Conservation (phyloP, 768 basidiomycete species). For the Lyophyllum shimeji region DNA sequence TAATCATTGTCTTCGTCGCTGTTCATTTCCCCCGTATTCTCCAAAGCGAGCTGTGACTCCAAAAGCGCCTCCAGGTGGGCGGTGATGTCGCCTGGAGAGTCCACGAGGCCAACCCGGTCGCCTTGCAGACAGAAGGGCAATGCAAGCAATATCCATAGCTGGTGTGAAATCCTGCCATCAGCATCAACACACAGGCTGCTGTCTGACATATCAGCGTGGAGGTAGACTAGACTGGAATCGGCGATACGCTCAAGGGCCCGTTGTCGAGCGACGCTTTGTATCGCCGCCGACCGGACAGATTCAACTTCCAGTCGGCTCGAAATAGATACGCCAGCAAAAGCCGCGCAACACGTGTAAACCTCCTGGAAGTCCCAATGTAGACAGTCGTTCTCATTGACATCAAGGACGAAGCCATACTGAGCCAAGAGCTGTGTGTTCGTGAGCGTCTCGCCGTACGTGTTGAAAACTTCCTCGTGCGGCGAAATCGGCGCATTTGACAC, state of each 20-base stretch:
- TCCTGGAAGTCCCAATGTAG: constrained; percentile 42
- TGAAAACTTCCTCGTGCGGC: constrained; percentile 62
- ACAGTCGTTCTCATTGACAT: constrained; percentile 69
- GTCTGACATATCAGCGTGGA: not conserved
- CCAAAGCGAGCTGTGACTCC: constrained; percentile 15
- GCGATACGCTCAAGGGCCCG: constrained; percentile 15
- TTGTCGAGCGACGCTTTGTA: not conserved
- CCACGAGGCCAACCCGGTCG: not conserved
- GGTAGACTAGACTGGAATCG: constrained; percentile 21
- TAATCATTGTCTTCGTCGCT: not conserved
- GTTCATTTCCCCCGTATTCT: constrained; percentile 1
- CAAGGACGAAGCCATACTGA: constrained; percentile 75
- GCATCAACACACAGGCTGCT: constrained; percentile 38
- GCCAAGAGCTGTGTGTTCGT: constrained; percentile 65
- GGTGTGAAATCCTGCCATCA: constrained; percentile 51
- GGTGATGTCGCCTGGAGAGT: not conserved
- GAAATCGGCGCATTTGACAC: constrained; percentile 54
- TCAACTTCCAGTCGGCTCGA: not conserved
- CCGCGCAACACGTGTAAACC: constrained; percentile 19
- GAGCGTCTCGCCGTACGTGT: constrained; percentile 71
- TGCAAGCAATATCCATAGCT: constrained; percentile 47
- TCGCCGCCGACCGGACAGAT: constrained; percentile 9
- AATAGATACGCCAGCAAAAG: constrained; percentile 3
- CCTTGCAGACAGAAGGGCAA: constrained; percentile 21
- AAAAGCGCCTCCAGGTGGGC: constrained; percentile 13